phyloP scores from a whole-genome alignment of 2,329 filamentous ascomycete genomes.

The Ophiosphaerella narmari region DNA sequence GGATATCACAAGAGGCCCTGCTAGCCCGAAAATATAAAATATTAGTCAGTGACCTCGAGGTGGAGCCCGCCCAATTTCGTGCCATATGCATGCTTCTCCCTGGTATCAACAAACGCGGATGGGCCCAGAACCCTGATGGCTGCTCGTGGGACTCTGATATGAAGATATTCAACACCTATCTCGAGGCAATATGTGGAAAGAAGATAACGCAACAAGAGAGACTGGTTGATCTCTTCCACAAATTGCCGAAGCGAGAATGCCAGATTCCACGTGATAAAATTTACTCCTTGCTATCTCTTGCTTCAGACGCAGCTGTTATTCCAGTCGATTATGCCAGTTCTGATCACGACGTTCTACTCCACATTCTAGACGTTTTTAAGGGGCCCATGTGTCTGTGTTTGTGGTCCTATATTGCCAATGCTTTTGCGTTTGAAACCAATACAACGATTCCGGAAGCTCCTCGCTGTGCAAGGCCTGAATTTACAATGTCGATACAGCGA shows the following conservation, averaged over 20 bases:
- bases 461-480: too few relatives aligned
- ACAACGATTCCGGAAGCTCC: too few relatives aligned
- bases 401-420: too few relatives aligned
- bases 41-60: not conserved
- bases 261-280: not conserved
- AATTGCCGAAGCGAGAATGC: not conserved
- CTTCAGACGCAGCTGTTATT: not conserved
- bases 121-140: too few relatives aligned
- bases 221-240: not conserved
- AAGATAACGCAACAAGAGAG: not conserved
- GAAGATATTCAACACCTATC: too few relatives aligned
- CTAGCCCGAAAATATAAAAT: not conserved
- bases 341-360: too few relatives aligned
- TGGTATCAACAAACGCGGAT: not conserved
- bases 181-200: not conserved
- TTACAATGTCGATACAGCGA: too few relatives aligned
- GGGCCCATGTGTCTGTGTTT: too few relatives aligned
- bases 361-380: too few relatives aligned
- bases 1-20: not conserved
- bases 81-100: not conserved
- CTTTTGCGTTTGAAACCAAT: too few relatives aligned
- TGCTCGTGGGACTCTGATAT: too few relatives aligned
- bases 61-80: not conserved
- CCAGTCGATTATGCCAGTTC: too few relatives aligned
- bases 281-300: not conserved